Evolutionary conservation across 2,329 filamentous ascomycete species (phyloP).

Genomic region (Cladobotryum mycophilum): DNA sequence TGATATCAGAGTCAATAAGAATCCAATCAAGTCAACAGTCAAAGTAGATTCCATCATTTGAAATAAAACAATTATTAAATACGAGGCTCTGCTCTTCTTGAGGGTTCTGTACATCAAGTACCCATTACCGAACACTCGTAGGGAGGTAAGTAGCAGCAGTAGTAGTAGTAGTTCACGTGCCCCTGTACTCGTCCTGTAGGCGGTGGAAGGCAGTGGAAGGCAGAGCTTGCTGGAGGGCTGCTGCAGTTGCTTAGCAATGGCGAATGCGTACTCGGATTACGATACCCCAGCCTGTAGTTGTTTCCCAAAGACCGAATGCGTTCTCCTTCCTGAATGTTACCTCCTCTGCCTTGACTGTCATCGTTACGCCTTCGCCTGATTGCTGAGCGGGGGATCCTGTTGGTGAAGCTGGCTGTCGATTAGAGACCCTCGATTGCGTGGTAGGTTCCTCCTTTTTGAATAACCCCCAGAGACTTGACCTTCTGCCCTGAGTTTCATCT

Average conservation of each 20-base stretch:
- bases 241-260: background rate
- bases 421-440: conserved; percentile 6
- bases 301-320: conserved; percentile 47
- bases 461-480: conserved; percentile 27
- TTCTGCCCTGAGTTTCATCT: conserved; percentile 26
- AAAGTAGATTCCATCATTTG: no score
- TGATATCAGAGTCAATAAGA: no score
- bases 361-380: conserved; percentile 24
- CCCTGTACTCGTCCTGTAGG: no score
- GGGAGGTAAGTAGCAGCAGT: no score
- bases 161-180: no score
- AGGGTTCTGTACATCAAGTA: no score
- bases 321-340: conserved; percentile 47
- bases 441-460: conserved; percentile 22
- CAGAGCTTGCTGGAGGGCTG: no score
- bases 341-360: conserved; percentile 40
- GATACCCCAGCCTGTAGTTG: conserved; percentile 43
- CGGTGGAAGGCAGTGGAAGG: no score
- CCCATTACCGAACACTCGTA: no score
- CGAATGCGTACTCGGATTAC: conserved; percentile 34
- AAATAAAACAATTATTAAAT: no score
- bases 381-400: conserved; percentile 3
- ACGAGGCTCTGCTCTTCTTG: no score
- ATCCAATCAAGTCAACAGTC: no score
- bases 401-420: background rate